Evolutionary conservation across 495 filamentous ascomycete genomes (phyloP), one percentile per base, ranked within the genome.

Genomic region (Podospora appendiculata): DNA sequence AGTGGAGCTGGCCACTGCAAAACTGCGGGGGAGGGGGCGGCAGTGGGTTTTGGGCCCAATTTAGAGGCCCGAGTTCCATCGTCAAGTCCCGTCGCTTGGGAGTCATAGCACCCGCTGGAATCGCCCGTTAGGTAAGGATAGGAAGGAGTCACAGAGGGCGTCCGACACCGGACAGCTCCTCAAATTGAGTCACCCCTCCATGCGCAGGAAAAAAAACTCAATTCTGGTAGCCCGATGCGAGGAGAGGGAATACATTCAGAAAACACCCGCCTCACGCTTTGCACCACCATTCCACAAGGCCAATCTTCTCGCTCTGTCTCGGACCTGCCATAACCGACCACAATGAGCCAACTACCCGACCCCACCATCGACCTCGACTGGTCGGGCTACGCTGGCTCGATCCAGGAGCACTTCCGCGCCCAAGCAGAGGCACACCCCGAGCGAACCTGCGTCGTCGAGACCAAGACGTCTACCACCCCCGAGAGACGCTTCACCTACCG

Each of bases 381-480:
- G 91, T 85, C 84, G 40, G 81, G 79, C 55, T 96, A 85, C 64
- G 73, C 78, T 49, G 90, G 88, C 58, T 61, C 64, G 36, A 67
- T 67, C 60, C 64, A 67, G 50, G 67, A 74, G 25, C 61, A 64
- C 52, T 72, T 72, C 52, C 54, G 52, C 34, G 70, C 67, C n/a
- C 89, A 89, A 58, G 88, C 87, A 1, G 69, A 79, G 53, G 81
- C 72, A 41, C 82, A 92, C 61, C 90, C 91, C 3, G 85, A 89
- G 13, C 77, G 84, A 58, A 72, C 82, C 19, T 96, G 90, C 58
- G 88, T 97, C 9, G 74, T 89, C 3, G 92, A 96, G 61, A 96
- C 93, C 1, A 79, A 79, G 41, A 82, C 82, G 6, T 76, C 70
- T 18, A 77, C 64, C 1, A 73, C 78, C 1, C 74, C 85, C 5